Conservation (phyloP, 306 rosid species). For the Sechiopsis laciniata region DNA sequence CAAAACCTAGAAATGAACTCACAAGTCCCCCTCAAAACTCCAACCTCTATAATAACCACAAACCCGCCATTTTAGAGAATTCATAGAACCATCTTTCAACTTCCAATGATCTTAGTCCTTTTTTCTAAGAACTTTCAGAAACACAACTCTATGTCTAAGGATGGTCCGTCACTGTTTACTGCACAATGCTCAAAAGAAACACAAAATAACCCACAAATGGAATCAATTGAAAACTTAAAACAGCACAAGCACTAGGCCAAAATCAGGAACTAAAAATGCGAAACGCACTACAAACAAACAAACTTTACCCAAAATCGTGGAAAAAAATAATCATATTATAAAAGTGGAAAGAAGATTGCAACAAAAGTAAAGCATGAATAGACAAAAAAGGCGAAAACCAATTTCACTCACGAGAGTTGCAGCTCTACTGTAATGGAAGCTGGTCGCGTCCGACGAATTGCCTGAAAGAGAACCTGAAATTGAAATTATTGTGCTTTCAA, state of each 20-base stretch:
- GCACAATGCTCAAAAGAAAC: background rate
- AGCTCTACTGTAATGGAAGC: background rate
- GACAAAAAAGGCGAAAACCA: background rate
- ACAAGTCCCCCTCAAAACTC: background rate
- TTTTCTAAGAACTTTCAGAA: too few relatives aligned
- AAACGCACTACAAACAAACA: background rate
- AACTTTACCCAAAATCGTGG: background rate
- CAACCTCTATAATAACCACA: background rate
- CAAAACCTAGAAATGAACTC: background rate
- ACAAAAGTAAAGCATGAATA: background rate
- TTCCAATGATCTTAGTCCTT: too few relatives aligned
- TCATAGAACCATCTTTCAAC: background rate
- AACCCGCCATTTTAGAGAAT: background rate
- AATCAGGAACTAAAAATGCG: background rate
- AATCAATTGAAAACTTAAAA: background rate
- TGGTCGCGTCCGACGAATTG: background rate
- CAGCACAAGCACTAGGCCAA: background rate
- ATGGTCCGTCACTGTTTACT: background rate
- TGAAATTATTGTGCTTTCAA: background rate
- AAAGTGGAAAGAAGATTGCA: background rate
- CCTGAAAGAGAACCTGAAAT: background rate
- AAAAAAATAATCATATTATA: background rate
- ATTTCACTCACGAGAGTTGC: slow-evolving; percentile 7
- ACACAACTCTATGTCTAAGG: background rate
- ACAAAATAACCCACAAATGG: background rate